These are phyloP conservation scores for Chlorella sp. DNA, from an alignment of 139 green algal genomes.

Conservation along the genomic window DNA sequence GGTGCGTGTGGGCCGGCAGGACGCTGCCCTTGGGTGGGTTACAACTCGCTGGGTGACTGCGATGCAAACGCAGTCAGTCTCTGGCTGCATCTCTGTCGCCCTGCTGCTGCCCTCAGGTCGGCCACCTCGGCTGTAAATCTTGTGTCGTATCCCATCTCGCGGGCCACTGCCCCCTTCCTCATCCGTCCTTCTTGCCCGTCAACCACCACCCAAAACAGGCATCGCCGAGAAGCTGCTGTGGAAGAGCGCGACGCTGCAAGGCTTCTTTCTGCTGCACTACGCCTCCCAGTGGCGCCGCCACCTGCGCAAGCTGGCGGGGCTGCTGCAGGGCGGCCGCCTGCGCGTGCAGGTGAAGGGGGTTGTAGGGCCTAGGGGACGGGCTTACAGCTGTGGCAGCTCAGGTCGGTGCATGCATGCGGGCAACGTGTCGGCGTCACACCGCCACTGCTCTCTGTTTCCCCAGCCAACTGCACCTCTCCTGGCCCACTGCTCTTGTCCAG, in stretches of 20 bases:
- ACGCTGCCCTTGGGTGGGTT: no score
- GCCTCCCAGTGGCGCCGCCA: conserved; percentile 47
- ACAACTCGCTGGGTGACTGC: no score
- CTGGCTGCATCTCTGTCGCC: no score
- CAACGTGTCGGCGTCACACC: neutral
- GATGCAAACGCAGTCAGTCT: no score
- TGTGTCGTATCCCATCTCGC: no score
- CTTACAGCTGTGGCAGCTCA: neutral
- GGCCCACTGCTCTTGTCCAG: neutral
- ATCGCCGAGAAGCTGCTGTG: conserved; percentile 83
- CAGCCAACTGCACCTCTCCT: neutral
- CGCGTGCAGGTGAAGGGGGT: conserved; percentile 32
- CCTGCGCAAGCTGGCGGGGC: conserved; percentile 47
- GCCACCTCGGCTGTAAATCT: no score
- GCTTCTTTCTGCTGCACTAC: conserved; percentile 86
- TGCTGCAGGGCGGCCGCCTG: conserved; percentile 52
- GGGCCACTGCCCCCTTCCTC: no score
- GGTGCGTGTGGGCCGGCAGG: no score
- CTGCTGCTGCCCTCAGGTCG: no score
- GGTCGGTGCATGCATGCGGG: neutral
- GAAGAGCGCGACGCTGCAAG: conserved; percentile 68
- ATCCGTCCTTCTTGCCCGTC: no score
- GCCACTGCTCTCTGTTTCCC: neutral
- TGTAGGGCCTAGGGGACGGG: neutral
- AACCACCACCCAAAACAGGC: conserved; percentile 20